Percentiles rank a stretch among this genome's conserved stretches.
Conservation (phyloP, 2,329 filamentous ascomycete genomes). For the Colletotrichum nymphaeae region DNA sequence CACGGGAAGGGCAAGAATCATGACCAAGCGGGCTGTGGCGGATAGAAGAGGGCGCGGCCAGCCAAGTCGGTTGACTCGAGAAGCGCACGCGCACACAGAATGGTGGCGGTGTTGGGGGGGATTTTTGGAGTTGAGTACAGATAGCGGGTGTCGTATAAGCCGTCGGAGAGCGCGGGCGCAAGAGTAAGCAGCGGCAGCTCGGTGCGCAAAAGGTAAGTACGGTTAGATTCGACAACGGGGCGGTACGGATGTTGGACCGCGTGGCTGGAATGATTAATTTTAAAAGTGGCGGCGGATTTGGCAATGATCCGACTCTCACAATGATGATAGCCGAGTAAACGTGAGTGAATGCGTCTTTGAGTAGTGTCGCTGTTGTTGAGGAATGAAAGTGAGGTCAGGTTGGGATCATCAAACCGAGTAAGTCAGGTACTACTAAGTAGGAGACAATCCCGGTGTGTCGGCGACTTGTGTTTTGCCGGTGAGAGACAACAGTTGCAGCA, state of each 20-base stretch:
- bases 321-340: not conserved
- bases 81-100: not conserved
- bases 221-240: conserved; percentile 1
- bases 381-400: conserved; percentile 8
- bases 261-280: conserved; percentile 29
- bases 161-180: conserved; percentile 18
- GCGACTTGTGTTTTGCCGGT: not conserved
- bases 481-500: not conserved
- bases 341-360: not conserved
- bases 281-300: conserved; percentile 15
- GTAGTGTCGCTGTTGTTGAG: conserved; percentile 1
- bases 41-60: conserved; percentile 1
- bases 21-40: conserved; percentile 26
- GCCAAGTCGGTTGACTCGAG: conserved; percentile 2
- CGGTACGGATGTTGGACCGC: not conserved
- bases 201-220: conserved; percentile 4
- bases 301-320: conserved; percentile 10
- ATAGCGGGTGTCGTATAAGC: conserved; percentile 25
- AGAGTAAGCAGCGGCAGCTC: not conserved
- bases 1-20: conserved; percentile 32
- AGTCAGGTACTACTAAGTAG: not conserved
- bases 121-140: not conserved
- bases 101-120: not conserved
- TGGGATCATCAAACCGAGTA: not conserved
- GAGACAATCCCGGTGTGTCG: not conserved